Conservation (phyloP, 257 asterid genomes). For the Solanum neorickii region DNA sequence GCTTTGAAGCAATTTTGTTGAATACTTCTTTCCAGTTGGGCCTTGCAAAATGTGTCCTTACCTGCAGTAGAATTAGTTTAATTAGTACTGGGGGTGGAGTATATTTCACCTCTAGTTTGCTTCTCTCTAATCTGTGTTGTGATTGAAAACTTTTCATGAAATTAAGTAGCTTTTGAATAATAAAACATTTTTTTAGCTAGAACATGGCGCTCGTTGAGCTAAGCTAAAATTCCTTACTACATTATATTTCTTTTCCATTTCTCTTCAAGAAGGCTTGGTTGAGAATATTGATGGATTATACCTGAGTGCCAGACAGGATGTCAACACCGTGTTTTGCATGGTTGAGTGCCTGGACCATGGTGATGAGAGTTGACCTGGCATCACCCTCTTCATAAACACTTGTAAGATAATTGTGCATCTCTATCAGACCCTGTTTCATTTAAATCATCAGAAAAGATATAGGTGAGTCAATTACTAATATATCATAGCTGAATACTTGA, state of each 20-base stretch:
- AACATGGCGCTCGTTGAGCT: background rate
- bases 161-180: background rate
- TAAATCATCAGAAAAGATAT: background rate
- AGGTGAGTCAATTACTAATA: background rate
- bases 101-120: background rate
- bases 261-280: background rate
- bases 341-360: slow-evolving; percentile 93
- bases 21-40: slow-evolving; percentile 75
- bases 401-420: slow-evolving; percentile 92
- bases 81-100: background rate
- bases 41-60: slow-evolving; percentile 36
- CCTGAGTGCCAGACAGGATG: slow-evolving; percentile 89
- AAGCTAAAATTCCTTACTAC: background rate
- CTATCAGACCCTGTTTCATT: slow-evolving; percentile 67
- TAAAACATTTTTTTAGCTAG: background rate
- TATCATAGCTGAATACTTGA: background rate
- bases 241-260: background rate
- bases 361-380: slow-evolving; percentile 89
- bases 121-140: background rate
- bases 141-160: background rate
- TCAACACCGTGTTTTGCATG: slow-evolving; percentile 96
- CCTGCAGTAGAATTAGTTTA: slow-evolving; percentile 33
- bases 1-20: slow-evolving; percentile 61
- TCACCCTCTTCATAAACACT: slow-evolving; percentile 94
- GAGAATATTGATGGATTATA: slow-evolving; percentile 15